Conservation (phyloP, 2,329 filamentous ascomycete genomes). For the Neodidymelliopsis sp. region DNA sequence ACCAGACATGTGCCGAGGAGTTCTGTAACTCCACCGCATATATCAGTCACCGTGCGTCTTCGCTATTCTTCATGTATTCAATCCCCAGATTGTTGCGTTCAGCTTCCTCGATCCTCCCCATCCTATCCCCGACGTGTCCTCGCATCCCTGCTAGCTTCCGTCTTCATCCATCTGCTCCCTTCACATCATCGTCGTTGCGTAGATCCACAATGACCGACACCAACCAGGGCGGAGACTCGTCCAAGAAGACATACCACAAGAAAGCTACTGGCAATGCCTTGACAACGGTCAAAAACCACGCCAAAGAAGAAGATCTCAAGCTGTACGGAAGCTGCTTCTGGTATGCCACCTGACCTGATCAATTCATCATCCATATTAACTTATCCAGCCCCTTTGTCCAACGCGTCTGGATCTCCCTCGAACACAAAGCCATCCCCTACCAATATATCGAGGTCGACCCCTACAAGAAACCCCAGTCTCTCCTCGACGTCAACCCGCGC, state of each 20-base stretch:
- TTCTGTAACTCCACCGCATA: constrained; percentile 2
- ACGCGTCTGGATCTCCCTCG: constrained; percentile 87
- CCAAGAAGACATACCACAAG: constrained; percentile 72
- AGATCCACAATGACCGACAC: constrained; percentile 55
- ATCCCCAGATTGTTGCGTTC: neutral
- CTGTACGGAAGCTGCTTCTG: constrained; percentile 86
- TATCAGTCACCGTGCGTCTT: constrained; percentile 7
- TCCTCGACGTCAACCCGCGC: constrained; percentile 78
- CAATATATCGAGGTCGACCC: constrained; percentile 89
- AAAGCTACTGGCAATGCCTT: constrained; percentile 76
- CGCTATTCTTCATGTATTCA: constrained; percentile 16
- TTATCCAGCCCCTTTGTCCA: constrained; percentile 77
- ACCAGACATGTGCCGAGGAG: constrained; percentile 9
- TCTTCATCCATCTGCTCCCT: neutral
- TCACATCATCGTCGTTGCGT: neutral
- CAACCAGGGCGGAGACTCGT: constrained; percentile 57
- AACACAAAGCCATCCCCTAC: constrained; percentile 78
- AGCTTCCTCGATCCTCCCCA: neutral
- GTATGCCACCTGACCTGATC: too few relatives aligned
- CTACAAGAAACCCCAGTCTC: constrained; percentile 73
- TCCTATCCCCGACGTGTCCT: neutral
- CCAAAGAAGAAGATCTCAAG: constrained; percentile 74
- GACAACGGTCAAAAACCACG: constrained; percentile 72
- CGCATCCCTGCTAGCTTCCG: neutral
- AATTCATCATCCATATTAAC: too few relatives aligned